A percentile compares a stretch with the other conserved stretches of the same genome.
These are phyloP conservation scores for Waltergamsia citrina DNA, from an alignment of 2,329 filamentous ascomycete genomes.

Conservation along the genomic window DNA sequence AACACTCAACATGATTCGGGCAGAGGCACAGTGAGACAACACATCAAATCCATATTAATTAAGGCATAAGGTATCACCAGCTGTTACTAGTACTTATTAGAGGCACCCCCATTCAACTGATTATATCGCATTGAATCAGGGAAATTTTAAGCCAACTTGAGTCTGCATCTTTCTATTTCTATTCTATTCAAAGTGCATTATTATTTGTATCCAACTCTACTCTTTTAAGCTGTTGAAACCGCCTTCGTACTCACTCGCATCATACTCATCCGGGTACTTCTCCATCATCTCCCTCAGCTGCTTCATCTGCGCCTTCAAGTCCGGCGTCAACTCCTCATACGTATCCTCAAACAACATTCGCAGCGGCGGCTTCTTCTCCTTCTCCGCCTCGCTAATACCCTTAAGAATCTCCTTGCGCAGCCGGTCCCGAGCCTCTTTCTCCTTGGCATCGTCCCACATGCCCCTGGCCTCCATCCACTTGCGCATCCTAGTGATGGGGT, in stretches of 20 bases:
- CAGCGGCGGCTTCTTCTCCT: constrained; percentile 68
- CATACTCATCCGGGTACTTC: constrained; percentile 87
- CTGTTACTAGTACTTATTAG: no score
- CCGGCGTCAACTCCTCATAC: constrained; percentile 79
- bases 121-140: no score
- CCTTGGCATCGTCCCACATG: constrained; percentile 77
- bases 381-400: constrained; percentile 74
- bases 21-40: no score
- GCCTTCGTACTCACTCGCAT: constrained; percentile 66
- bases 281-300: constrained; percentile 71
- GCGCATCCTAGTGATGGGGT: constrained; percentile 73
- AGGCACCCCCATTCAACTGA: no score
- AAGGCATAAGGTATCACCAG: no score
- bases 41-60: no score
- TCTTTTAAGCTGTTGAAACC: constrained; percentile 54
- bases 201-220: no score
- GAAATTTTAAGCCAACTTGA: no score
- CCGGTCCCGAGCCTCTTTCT: constrained; percentile 59
- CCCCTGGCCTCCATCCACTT: constrained; percentile 84
- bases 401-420: constrained; percentile 68
- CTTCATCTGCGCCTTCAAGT: constrained; percentile 60
- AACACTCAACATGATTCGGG: no score
- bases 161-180: no score
- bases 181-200: no score
- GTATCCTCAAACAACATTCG: constrained; percentile 74